Evolutionary conservation across 129 eudicot species (phyloP), one percentile per base, ranked within the genome.

Genomic region (Pittosporum tobira): DNA sequence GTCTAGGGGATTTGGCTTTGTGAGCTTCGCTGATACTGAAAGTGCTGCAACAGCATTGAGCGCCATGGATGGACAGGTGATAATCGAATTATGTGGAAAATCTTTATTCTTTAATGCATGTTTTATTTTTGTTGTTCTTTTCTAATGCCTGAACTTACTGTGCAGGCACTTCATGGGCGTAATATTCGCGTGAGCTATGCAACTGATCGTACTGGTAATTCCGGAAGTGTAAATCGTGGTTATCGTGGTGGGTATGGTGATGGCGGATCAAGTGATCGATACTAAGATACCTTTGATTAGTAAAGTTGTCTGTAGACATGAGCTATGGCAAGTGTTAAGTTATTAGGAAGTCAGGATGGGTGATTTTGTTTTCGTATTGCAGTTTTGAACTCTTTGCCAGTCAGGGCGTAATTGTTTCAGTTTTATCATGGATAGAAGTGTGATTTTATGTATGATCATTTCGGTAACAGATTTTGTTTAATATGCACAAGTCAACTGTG

Each of bases 1-100:
- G 64, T 85, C 95, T 0, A 81, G 86, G 76, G 95, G 95, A 16
- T 85, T 82, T 11, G 95, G 95, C 14, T 85, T 85, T 69, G 90
- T 85, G 12, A 79, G 58, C 68, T 85, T 78, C 63, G 0, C 71
- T 1, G 26, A 19, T 37, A 63, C 49, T 0, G 90, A 82, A 23
- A 48, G 69, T n/a, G 90, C 95, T 4, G 68, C 24, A 46, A 56
- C 73, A 1, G 95, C 95, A 3, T 20, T 79, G 65, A 22, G 69
- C 26, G 74, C 73, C 69, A 76, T 85, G 95, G 95, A 85, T 65
- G 90, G 90, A 23, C 74, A 70, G 88, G 94, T 84, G 45, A 58
- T 63, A 15, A 52, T 36, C 11, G 19, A 55, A 29, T 31, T 21
- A 31, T 19, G 19, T 8, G 31, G 21, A 2, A 54, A 1, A 54